Base-by-base conservation (phyloP, 345 rosid species). In the Raphanus sativus region DNA sequence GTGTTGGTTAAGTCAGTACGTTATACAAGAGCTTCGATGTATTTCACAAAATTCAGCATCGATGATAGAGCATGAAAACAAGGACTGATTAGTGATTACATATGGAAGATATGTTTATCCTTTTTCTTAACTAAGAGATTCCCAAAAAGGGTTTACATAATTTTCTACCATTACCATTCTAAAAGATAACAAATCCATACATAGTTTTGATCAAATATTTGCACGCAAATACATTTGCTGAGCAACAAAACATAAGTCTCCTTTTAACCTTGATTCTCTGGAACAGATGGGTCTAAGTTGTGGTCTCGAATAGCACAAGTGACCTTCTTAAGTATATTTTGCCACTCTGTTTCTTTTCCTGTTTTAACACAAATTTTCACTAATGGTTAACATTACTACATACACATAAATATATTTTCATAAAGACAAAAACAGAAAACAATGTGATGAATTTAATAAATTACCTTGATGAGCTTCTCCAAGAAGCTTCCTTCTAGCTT, bases 281-380 rank as follows among this genome's bases (percentile, higher is more conserved):
- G 17, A 75, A 11, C 62, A 60, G 70, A 77, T 15, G 38, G 30
- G 6, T 36, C 11, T 4, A 66, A 59, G 56, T 48, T 60, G 63
- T 65, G 42, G 17, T 32, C 66, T 25, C 21, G 24, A 50, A 78
- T 8, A 32, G 69, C 63, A 71, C 45, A 66, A 8, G 11, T 60
- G 13, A 78, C 56, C 33, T 16, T 65, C 73, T 26, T 8, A 0
- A 78, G 16, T 5, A 61, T 25, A 73, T 78, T 71, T 33, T 66
- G 63, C 81, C 81, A 78, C 56, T 72, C 73, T 66, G 81, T 65
- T 7, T 72, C 77, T 60, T 48, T 72, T 70, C 68, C 81, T 78
- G 77, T 66, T 55, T 59, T 11, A 16, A 45, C 65, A 56, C 48
- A 28, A 63, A 65, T 29, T 58, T 7, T 4, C 75, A 76, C 32